Conservation (phyloP, 257 asterid genomes). For the Eucommia ulmoides region DNA sequence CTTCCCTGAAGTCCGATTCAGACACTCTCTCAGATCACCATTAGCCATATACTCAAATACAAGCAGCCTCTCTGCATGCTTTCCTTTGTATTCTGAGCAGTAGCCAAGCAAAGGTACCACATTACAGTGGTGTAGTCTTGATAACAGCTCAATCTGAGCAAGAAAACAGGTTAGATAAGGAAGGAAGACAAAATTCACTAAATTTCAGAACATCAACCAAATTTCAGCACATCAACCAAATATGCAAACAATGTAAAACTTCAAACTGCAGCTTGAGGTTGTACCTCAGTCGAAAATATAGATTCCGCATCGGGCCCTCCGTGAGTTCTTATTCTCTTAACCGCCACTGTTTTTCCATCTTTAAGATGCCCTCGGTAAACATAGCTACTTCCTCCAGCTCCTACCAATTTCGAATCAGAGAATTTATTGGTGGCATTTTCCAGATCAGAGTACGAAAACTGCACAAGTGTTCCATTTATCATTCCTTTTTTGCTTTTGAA, state of each 20-base stretch:
- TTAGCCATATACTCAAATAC: slow-evolving; percentile 74
- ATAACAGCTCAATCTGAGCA: slow-evolving; percentile 71
- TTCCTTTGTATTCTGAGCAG: slow-evolving; percentile 69
- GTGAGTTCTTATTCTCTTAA: slow-evolving; percentile 67
- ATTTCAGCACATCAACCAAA: slow-evolving; percentile 2
- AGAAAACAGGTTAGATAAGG: background rate
- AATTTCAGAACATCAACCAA: too few species aligned
- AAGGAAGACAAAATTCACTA: too few species aligned
- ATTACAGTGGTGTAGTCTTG: slow-evolving; percentile 93
- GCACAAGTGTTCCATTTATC: slow-evolving; percentile 44
- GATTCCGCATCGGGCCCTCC: slow-evolving; percentile 67
- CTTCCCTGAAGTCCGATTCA: slow-evolving; percentile 55
- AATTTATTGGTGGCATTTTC: slow-evolving; percentile 70
- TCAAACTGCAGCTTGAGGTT: slow-evolving; percentile 3
- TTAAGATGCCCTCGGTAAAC: slow-evolving; percentile 72
- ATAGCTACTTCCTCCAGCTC: slow-evolving; percentile 92
- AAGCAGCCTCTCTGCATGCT: slow-evolving; percentile 66
- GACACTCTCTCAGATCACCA: slow-evolving; percentile 80
- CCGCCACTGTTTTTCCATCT: slow-evolving; percentile 75
- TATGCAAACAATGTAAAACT: too few species aligned
- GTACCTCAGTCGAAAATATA: slow-evolving; percentile 79
- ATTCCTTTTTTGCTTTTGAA: slow-evolving; percentile 41
- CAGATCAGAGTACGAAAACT: slow-evolving; percentile 67
- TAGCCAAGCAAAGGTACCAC: slow-evolving; percentile 89
- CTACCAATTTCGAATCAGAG: slow-evolving; percentile 63